These are phyloP conservation scores for Coemansia nantahalensis DNA, from an alignment of 192 early-diverging fungal species.

Conservation along the genomic window DNA sequence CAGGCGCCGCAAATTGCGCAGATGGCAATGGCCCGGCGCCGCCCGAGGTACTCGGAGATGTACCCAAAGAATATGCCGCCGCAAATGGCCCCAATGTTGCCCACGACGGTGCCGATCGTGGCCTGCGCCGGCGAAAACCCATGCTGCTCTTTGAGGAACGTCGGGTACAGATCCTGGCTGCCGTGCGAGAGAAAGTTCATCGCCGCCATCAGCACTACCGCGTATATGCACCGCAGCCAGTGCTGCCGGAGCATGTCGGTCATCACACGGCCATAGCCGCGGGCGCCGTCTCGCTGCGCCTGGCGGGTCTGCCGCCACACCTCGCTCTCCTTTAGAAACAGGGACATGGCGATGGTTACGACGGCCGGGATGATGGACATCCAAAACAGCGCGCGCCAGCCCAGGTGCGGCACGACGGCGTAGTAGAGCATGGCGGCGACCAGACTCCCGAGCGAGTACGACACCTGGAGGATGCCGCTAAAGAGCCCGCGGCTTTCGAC, in stretches of 20 bases:
- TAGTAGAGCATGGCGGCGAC: conserved; percentile 63
- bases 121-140: conserved; percentile 55
- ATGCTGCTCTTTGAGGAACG: conserved; percentile 61
- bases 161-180: conserved; percentile 71
- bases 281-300: conserved; percentile 25
- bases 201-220: conserved; percentile 59
- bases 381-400: conserved; percentile 74
- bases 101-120: conserved; percentile 60
- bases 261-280: conserved; percentile 21
- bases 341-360: conserved; percentile 58
- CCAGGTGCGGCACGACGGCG: conserved; percentile 50
- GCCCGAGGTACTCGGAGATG: conserved; percentile 66
- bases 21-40: conserved; percentile 57
- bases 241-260: conserved; percentile 52
- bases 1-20: conserved; percentile 54
- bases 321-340: conserved; percentile 64
- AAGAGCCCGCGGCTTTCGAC: conserved; percentile 68
- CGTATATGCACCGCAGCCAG: conserved; percentile 57
- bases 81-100: conserved; percentile 64
- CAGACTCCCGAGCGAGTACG: conserved; percentile 67
- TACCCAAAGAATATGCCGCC: conserved; percentile 70
- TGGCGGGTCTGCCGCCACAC: conserved; percentile 49
- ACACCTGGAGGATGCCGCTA: conserved; percentile 73
- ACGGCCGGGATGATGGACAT: conserved; percentile 59
- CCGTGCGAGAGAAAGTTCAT: conserved; percentile 74